Percentiles rank a stretch among this genome's conserved stretches.
These are phyloP conservation scores for Chytridium lagenaria DNA, from an alignment of 371 early-diverging fungal species.

Conservation along the genomic window DNA sequence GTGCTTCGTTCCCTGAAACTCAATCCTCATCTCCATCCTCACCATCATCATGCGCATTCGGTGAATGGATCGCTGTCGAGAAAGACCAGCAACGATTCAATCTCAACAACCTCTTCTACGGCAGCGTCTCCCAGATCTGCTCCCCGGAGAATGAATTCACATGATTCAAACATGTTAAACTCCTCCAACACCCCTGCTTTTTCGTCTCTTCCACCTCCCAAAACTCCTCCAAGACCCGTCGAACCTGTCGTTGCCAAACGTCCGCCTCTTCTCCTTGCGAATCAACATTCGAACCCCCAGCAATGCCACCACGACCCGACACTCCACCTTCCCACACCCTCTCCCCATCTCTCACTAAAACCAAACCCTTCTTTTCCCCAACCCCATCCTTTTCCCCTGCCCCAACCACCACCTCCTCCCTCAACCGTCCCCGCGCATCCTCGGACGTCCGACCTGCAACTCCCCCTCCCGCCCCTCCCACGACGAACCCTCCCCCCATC, in stretches of 20 bases:
- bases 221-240: background rate
- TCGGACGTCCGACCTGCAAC: no score
- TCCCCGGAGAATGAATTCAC: background rate
- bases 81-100: background rate
- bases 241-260: background rate
- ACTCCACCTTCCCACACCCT: slow-evolving; percentile 5
- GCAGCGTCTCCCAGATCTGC: background rate
- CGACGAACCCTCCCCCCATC: no score
- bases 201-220: background rate
- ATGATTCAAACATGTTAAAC: no score
- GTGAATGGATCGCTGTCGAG: no score
- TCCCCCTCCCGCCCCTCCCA: no score
- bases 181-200: no score
- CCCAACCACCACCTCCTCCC: no score
- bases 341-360: no score
- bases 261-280: background rate
- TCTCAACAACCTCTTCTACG: no score
- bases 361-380: no score
- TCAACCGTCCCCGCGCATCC: no score
- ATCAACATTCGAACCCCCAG: background rate
- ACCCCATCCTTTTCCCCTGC: no score
- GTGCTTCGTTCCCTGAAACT: background rate
- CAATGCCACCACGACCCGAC: slow-evolving; percentile 5
- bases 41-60: background rate
- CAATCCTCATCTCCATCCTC: background rate